These are phyloP conservation scores for Pichia phayaonensis DNA, from an alignment of 805 yeast genomes.

Conservation along the genomic window DNA sequence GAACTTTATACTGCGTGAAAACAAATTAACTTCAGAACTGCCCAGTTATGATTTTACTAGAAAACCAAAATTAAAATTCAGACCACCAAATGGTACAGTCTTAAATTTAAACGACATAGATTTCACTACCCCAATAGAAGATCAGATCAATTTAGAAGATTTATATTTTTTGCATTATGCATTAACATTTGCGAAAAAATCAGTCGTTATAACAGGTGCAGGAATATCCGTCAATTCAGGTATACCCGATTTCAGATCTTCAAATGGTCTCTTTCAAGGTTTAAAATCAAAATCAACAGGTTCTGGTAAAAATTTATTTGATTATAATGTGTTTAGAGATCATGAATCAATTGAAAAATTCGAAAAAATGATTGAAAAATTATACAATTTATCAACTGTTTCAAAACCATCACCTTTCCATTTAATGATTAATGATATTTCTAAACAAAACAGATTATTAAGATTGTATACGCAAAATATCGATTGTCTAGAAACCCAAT, in stretches of 20 bases:
- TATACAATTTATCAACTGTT: constrained; percentile 45
- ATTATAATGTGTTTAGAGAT: constrained; percentile 66
- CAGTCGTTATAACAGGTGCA: constrained; percentile 76
- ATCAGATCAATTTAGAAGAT: constrained; percentile 33
- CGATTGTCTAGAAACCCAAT: constrained; percentile 66
- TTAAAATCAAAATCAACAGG: constrained; percentile 34
- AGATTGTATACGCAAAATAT: constrained; percentile 85
- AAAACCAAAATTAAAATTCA: constrained; percentile 38
- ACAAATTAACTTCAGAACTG: constrained; percentile 6
- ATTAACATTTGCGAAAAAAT: constrained; percentile 44
- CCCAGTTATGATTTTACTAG: constrained; percentile 21
- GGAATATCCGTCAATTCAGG: constrained; percentile 90
- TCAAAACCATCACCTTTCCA: constrained; percentile 77
- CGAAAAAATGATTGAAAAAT: constrained; percentile 63
- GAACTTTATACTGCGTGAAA: neutral
- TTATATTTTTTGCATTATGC: constrained; percentile 46
- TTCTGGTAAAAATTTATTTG: constrained; percentile 58
- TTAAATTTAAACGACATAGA: constrained; percentile 30
- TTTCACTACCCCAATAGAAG: constrained; percentile 20
- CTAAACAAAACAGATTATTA: constrained; percentile 55
- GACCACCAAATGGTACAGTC: constrained; percentile 41
- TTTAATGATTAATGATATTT: constrained; percentile 47
- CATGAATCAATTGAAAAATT: constrained; percentile 53
- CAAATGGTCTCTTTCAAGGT: constrained; percentile 65
- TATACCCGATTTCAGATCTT: constrained; percentile 70